Conservation (phyloP, 352 stramenopile species). For the Phytopythium vexans region DNA sequence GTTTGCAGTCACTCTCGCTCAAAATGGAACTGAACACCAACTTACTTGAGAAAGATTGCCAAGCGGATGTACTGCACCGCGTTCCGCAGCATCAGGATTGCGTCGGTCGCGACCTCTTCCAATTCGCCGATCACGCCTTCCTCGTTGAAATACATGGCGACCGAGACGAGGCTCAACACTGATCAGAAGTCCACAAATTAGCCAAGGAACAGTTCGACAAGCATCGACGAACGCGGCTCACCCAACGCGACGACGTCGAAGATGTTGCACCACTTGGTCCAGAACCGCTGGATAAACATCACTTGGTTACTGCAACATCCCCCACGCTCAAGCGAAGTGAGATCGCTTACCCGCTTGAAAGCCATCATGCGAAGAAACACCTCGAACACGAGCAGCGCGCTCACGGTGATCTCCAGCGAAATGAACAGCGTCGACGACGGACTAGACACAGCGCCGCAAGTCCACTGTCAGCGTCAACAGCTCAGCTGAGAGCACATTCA, state of each 20-base stretch:
- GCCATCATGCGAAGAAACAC: slow-evolving; percentile 81
- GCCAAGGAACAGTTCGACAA: no score
- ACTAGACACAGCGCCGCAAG: slow-evolving; percentile 15
- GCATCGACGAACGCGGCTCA: slow-evolving; percentile 12
- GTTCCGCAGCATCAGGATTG: slow-evolving; percentile 72
- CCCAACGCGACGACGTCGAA: slow-evolving; percentile 78
- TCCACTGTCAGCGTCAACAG: not conserved
- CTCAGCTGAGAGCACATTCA: not conserved
- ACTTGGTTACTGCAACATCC: slow-evolving; percentile 1
- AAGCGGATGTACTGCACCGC: slow-evolving; percentile 78
- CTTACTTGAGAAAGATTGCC: slow-evolving; percentile 82
- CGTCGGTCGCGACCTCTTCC: slow-evolving; percentile 80
- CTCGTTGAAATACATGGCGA: slow-evolving; percentile 84
- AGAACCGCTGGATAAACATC: slow-evolving; percentile 48
- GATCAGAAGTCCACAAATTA: not conserved
- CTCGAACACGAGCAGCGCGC: slow-evolving; percentile 70
- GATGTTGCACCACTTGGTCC: slow-evolving; percentile 84
- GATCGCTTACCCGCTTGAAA: slow-evolving; percentile 51
- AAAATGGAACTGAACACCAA: not conserved
- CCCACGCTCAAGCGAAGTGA: not conserved
- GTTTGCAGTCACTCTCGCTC: no score
- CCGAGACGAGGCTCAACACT: slow-evolving; percentile 78
- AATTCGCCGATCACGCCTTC: slow-evolving; percentile 75
- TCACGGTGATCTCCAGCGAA: slow-evolving; percentile 75
- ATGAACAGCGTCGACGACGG: slow-evolving; percentile 78